Percentiles rank a stretch among this genome's conserved stretches.
phyloP scores from a whole-genome alignment of 2,329 filamentous ascomycete species.

The Didymella sp. region DNA sequence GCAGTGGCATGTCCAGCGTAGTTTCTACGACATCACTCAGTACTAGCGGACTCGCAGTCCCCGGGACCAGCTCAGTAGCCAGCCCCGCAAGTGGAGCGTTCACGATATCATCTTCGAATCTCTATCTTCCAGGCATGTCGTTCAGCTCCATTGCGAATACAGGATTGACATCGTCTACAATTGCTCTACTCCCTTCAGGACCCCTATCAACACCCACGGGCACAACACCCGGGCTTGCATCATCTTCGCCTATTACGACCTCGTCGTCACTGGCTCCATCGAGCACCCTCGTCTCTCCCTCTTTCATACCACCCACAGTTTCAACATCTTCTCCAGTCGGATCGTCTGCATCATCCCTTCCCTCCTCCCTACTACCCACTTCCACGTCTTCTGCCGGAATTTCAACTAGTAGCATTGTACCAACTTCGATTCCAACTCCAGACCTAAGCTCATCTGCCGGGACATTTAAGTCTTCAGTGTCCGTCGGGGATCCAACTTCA shows the following conservation, averaged over 20 bases:
- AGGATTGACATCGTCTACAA: not conserved
- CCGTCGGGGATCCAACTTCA: not conserved
- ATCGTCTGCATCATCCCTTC: not conserved
- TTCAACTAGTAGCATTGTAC: not conserved
- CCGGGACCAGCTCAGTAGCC: not conserved
- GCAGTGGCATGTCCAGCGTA: not conserved
- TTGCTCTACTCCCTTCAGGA: not conserved
- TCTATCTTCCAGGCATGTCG: not conserved
- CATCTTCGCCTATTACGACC: not conserved
- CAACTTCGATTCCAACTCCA: not conserved
- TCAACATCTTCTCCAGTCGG: not conserved
- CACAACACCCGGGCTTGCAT: not conserved
- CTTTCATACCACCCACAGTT: not conserved
- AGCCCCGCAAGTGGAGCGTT: conserved; percentile 4
- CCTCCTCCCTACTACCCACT: not conserved
- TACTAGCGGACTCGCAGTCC: not conserved
- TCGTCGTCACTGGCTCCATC: not conserved
- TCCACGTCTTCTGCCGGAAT: not conserved
- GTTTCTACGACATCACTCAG: not conserved
- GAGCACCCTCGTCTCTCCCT: not conserved
- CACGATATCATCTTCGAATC: conserved; percentile 3
- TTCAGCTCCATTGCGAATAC: not conserved
- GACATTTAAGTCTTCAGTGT: not conserved
- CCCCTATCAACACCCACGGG: not conserved
- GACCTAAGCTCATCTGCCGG: no score